Evolutionary conservation across 176 grass and related monocot species (phyloP), one percentile per base, ranked within the genome.

Genomic region (Neostapfia colusana): DNA sequence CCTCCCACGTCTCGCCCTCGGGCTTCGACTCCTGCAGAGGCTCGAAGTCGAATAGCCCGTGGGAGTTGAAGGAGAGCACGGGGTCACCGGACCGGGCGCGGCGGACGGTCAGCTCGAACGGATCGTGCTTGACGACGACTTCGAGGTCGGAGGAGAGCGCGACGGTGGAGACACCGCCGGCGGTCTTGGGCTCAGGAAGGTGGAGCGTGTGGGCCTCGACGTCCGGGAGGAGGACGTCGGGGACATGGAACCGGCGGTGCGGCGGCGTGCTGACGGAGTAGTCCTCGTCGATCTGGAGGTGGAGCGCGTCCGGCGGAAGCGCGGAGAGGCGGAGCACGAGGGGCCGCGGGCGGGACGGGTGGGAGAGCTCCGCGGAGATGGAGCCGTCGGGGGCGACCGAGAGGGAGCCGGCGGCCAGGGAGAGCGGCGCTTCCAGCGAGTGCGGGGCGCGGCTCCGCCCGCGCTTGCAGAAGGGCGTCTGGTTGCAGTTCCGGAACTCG

Each of bases 401-500:
- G 65, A 95, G 76, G 27, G 92, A 85, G 17, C 83, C 74, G 27
- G 85, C 69, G 67, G 75, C n/a, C 42, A 82, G 53, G 60, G 88
- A 91, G 79, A 93, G 86, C 67, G 91, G 79, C 48, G 87, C 67
- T n/a, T 92, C 88, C 62, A 93, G 58, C 24, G 94, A 97, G 75
- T 91, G 91, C 34, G 91, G 91, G 36, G 79, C 42, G 70, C 84
- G 88, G 53, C 44, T 24, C 63, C 91, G 91, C 55, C 88, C 94
- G 26, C 86, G 91, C 81, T 91, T 91, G 91, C 94, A 97, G 86
- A 97, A 97, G 57, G 94, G 91, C 62, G 91, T 97, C 84, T 97
- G 86, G 51, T 80, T 84, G 88, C 94, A 97, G 79, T 80, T 78
- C 18, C 94, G 94, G 86, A 97, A 97, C 79, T 97, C 94, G 23